Percentiles rank a stretch among this genome's conserved stretches.
Evolutionary conservation across 2,329 filamentous ascomycete genomes (phyloP).

Genomic region (Fonsecaea pugnacius): DNA sequence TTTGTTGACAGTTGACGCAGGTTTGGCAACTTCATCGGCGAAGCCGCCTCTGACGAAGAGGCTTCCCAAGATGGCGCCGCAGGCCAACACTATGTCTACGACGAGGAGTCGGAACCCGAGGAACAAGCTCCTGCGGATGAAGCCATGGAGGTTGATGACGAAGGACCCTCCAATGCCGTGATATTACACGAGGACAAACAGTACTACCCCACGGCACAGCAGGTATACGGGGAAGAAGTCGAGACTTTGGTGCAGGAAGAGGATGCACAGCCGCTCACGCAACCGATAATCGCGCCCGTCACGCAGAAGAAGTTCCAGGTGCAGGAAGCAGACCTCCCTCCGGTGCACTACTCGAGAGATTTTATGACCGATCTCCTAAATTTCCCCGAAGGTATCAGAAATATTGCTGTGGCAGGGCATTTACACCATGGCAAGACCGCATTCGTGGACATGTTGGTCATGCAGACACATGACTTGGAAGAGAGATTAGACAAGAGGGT

Average conservation of each 20-base stretch:
- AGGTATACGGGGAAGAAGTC: conserved; percentile 91
- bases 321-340: conserved; percentile 86
- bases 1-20: conserved; percentile 50
- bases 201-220: conserved; percentile 97
- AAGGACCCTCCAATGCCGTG: conserved; percentile 93
- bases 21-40: conserved; percentile 98
- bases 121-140: conserved; percentile 69
- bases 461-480: conserved; percentile 88
- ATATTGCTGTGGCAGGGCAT: conserved; percentile 89
- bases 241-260: conserved; percentile 97
- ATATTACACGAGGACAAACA: conserved; percentile 98
- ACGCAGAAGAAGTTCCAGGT: conserved; percentile 96
- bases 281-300: conserved; percentile 91
- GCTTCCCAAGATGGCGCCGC: conserved; percentile 76
- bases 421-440: conserved; percentile 97
- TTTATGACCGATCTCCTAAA: conserved; percentile 98
- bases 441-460: conserved; percentile 96
- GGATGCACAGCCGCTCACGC: conserved; percentile 87
- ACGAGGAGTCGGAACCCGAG: conserved; percentile 69
- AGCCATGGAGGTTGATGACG: conserved; percentile 91
- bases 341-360: conserved; percentile 81
- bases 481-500: conserved; percentile 78
- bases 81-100: conserved; percentile 77
- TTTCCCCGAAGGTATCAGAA: conserved; percentile 91
- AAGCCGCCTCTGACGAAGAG: conserved; percentile 86